A percentile compares a stretch with the other conserved stretches of the same genome.
Conservation (phyloP, 2,329 filamentous ascomycete genomes). For the Cladosporium oxysporum region DNA sequence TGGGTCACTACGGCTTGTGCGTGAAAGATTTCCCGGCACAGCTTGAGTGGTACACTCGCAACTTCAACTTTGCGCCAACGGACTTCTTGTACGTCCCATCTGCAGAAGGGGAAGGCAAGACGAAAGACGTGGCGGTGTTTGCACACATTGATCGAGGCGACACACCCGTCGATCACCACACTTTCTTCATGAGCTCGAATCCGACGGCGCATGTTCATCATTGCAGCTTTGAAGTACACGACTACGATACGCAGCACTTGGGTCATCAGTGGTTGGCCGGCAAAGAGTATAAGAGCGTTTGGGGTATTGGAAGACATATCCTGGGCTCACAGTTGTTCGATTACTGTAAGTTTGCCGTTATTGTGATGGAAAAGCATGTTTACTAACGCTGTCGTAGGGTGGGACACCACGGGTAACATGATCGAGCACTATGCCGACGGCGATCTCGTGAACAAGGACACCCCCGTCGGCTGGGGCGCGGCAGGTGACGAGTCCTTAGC, state of each 20-base stretch:
- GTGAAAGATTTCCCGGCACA: conserved; percentile 38
- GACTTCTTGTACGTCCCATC: conserved; percentile 41
- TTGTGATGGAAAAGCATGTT: neutral
- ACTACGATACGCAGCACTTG: conserved; percentile 69
- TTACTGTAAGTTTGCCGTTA: conserved; percentile 43
- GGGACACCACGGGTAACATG: conserved; percentile 62
- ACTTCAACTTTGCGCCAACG: conserved; percentile 51
- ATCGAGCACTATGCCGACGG: conserved; percentile 63
- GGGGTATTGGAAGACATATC: conserved; percentile 71
- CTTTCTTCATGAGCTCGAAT: conserved; percentile 52
- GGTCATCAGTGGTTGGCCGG: conserved; percentile 69
- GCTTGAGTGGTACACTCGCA: conserved; percentile 42
- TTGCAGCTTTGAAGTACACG: conserved; percentile 68
- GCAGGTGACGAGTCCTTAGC: conserved; percentile 37
- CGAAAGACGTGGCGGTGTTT: conserved; percentile 43
- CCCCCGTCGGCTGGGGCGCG: conserved; percentile 39
- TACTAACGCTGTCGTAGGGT: conserved; percentile 13
- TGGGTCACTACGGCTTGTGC: conserved; percentile 51
- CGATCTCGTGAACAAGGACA: conserved; percentile 63
- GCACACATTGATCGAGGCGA: conserved; percentile 56
- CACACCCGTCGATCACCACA: conserved; percentile 57
- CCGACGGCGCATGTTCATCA: conserved; percentile 61
- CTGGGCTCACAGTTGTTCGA: conserved; percentile 72
- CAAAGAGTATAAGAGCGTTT: conserved; percentile 65
- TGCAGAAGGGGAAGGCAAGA: conserved; percentile 21